Percentiles rank a stretch among this genome's conserved stretches.
Evolutionary conservation across 1,284 basidiomycete genomes (phyloP).

Genomic region (Pascua sp.): DNA sequence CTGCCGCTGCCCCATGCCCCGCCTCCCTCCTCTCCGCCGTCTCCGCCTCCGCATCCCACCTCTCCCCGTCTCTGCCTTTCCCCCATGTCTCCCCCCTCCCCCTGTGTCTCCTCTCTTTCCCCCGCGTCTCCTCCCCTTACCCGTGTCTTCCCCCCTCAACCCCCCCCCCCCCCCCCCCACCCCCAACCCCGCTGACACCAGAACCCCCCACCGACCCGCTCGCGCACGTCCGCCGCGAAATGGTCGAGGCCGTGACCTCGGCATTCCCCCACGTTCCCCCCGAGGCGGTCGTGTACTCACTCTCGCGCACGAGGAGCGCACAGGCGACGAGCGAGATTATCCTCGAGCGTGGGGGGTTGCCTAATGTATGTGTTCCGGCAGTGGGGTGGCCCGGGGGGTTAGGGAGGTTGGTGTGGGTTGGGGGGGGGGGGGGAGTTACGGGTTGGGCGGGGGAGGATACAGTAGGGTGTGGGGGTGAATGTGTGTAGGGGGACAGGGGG

Average conservation of each 20-base stretch:
- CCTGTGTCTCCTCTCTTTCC: too few species aligned
- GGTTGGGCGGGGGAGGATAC: too few species aligned
- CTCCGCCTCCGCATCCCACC: too few species aligned
- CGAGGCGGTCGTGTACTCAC: conserved; percentile 43
- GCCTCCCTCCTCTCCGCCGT: too few species aligned
- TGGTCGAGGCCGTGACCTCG: conserved; percentile 47
- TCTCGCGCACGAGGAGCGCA: conserved; percentile 45
- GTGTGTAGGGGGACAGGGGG: too few species aligned
- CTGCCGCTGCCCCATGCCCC: too few species aligned
- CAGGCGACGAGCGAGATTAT: conserved; percentile 48
- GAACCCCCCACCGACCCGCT: conserved; percentile 23
- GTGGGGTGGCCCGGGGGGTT: too few species aligned
- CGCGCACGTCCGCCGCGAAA: conserved; percentile 35
- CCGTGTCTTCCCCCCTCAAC: background rate
- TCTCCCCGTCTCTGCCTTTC: too few species aligned
- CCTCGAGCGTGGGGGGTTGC: conserved; percentile 42
- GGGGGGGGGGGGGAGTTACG: too few species aligned
- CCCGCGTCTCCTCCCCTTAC: background rate
- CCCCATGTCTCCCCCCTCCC: too few species aligned
- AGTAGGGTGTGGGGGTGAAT: too few species aligned
- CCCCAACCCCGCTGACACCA: conserved; percentile 3
- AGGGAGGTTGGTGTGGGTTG: too few species aligned
- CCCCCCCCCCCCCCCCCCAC: background rate
- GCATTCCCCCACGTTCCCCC: conserved; percentile 47
- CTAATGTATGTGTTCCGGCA: conserved; percentile 36